These are phyloP conservation scores for Syzygium grande DNA, from an alignment of 345 rosid genomes.

Conservation along the genomic window DNA sequence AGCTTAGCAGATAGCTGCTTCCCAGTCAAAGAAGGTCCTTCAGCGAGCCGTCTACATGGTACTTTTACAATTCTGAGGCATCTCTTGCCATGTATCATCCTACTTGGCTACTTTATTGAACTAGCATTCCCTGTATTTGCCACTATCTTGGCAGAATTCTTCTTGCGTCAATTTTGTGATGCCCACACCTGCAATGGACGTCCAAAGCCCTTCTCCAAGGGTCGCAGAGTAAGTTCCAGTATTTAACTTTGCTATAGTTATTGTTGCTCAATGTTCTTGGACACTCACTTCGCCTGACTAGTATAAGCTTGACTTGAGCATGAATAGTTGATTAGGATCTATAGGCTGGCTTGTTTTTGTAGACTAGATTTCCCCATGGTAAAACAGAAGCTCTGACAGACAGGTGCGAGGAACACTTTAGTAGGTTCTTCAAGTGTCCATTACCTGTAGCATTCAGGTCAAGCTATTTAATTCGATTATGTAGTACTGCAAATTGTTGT, in stretches of 20 bases:
- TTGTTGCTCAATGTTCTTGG: not conserved
- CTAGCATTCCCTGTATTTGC: not conserved
- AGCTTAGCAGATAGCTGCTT: slow-evolving; percentile 44
- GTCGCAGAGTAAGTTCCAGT: slow-evolving; percentile 33
- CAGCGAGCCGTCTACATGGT: slow-evolving; percentile 80
- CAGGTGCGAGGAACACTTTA: not conserved
- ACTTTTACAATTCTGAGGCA: not conserved
- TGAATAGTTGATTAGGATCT: not conserved
- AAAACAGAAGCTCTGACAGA: not conserved
- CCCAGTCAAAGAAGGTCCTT: slow-evolving; percentile 47
- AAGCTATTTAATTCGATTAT: not conserved
- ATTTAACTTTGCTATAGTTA: not conserved
- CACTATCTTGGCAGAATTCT: slow-evolving; percentile 35
- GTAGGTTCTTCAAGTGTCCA: not conserved
- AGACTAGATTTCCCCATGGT: not conserved
- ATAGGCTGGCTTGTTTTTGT: not conserved
- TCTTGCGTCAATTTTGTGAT: slow-evolving; percentile 76
- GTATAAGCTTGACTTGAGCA: not conserved
- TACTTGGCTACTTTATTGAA: not conserved
- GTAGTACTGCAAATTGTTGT: not conserved
- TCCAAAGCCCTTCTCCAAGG: slow-evolving; percentile 43
- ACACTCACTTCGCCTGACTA: not conserved
- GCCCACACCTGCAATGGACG: slow-evolving; percentile 57
- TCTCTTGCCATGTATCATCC: not conserved
- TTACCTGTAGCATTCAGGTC: not conserved